Evolutionary conservation across 768 basidiomycete species (phyloP).

Genomic region (Postia placenta): DNA sequence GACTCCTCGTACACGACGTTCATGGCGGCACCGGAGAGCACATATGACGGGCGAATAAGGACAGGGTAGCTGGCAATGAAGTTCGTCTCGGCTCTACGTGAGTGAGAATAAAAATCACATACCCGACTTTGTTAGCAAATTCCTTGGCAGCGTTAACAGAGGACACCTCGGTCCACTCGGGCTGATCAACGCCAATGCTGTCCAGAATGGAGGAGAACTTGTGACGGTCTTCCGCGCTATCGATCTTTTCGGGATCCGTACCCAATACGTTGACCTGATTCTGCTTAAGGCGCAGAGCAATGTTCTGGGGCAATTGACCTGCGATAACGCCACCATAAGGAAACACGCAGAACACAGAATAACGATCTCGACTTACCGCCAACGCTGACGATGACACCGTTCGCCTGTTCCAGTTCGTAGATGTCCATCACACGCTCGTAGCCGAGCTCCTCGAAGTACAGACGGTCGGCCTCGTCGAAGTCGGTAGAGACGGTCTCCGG

Average conservation of each 20-base stretch:
- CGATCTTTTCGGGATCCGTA: slow-evolving; percentile 92
- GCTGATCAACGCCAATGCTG: slow-evolving; percentile 92
- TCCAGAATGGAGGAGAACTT: slow-evolving; percentile 98
- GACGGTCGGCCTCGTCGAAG: slow-evolving; percentile 97
- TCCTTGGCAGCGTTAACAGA: slow-evolving; percentile 85
- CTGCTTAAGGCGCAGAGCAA: slow-evolving; percentile 90
- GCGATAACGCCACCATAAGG: not conserved
- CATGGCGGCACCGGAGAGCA: slow-evolving; percentile 98
- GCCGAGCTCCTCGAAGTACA: slow-evolving; percentile 98
- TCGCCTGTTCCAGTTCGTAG: slow-evolving; percentile 90
- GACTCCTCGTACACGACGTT: slow-evolving; percentile 95
- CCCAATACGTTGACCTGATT: slow-evolving; percentile 90
- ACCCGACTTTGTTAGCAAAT: slow-evolving; percentile 83
- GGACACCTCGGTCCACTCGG: slow-evolving; percentile 90
- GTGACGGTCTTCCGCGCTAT: slow-evolving; percentile 97
- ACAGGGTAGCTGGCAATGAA: slow-evolving; percentile 74
- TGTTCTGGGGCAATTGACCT: slow-evolving; percentile 99
- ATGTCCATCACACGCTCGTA: slow-evolving; percentile 99
- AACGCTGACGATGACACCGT: slow-evolving; percentile 94
- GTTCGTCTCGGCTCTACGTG: not conserved
- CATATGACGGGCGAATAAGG: slow-evolving; percentile 96
- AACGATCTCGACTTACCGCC: slow-evolving; percentile 57
- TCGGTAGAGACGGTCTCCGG: slow-evolving; percentile 99
- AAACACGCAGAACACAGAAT: slow-evolving; percentile 3
- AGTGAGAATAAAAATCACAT: slow-evolving; percentile 22